These are phyloP conservation scores for Sclerotiophoma versabilis DNA, from an alignment of 2,329 filamentous ascomycete genomes.

Conservation along the genomic window DNA sequence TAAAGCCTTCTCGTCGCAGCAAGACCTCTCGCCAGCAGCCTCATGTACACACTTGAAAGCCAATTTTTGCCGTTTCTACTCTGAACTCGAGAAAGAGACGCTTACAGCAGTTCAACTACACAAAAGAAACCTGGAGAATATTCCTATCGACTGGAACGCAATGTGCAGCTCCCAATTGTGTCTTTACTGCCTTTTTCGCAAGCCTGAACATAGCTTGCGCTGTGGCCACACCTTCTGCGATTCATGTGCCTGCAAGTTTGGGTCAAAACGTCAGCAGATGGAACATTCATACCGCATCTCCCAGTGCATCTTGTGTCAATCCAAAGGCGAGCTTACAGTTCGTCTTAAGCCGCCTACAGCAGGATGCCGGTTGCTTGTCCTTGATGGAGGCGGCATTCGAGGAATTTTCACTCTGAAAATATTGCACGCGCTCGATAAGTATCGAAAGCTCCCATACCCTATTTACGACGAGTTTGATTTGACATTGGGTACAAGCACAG, in stretches of 20 bases:
- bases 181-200: neutral
- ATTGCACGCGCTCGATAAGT: constrained; percentile 5
- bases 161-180: neutral
- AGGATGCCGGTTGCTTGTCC: constrained; percentile 20
- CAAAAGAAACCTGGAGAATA: neutral
- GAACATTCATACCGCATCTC: constrained; percentile 10
- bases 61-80: constrained; percentile 3
- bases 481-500: constrained; percentile 11
- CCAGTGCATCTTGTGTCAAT: neutral
- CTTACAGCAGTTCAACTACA: constrained; percentile 11
- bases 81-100: constrained; percentile 7
- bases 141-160: constrained; percentile 13
- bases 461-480: neutral
- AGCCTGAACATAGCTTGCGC: neutral
- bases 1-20: neutral
- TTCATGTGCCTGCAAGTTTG: neutral
- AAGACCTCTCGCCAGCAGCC: neutral
- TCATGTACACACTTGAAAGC: neutral
- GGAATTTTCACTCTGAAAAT: constrained; percentile 20
- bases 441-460: neutral
- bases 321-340: neutral
- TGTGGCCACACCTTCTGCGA: neutral
- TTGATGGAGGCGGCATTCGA: constrained; percentile 21
- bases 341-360: constrained; percentile 19
- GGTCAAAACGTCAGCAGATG: neutral